These are phyloP conservation scores for Primulina huaijiensis DNA, from an alignment of 257 asterid species.

Conservation along the genomic window DNA sequence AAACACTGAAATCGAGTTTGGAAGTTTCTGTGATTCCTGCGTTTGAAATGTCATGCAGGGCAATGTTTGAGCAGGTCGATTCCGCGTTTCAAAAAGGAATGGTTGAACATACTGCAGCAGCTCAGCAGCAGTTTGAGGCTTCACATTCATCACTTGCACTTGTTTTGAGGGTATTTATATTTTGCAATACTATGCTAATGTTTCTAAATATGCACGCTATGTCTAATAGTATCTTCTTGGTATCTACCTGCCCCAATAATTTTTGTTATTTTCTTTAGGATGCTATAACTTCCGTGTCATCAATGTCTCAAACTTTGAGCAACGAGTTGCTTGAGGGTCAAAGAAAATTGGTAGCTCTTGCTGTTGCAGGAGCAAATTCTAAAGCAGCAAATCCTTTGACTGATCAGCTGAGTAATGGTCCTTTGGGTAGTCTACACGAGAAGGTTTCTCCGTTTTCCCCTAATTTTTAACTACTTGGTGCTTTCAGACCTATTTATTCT, in stretches of 20 bases:
- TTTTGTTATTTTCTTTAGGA: constrained; percentile 46
- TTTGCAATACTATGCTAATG: neutral
- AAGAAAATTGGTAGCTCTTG: constrained; percentile 75
- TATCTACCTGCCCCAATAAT: neutral
- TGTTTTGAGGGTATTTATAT: constrained; percentile 62
- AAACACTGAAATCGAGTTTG: constrained; percentile 67
- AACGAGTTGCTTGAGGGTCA: constrained; percentile 88
- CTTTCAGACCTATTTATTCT: constrained; percentile 21
- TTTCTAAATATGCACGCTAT: neutral
- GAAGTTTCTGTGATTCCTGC: constrained; percentile 89
- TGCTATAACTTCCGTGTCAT: constrained; percentile 76
- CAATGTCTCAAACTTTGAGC: constrained; percentile 76
- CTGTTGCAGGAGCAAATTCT: constrained; percentile 70
- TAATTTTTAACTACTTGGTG: neutral
- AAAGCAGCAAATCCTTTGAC: constrained; percentile 55
- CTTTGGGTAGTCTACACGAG: constrained; percentile 73
- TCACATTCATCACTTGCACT: constrained; percentile 76
- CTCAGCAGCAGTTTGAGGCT: constrained; percentile 80
- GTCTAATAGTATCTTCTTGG: neutral
- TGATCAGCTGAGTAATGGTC: constrained; percentile 81
- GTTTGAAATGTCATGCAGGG: constrained; percentile 85
- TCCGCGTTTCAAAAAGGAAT: constrained; percentile 85
- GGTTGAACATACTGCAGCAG: constrained; percentile 67
- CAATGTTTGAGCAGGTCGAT: constrained; percentile 96
- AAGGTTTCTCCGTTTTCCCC: constrained; percentile 48